A percentile compares a stretch with the other conserved stretches of the same genome.
phyloP scores from a whole-genome alignment of 176 grass and related monocot species.

The Raddia distichophylla region DNA sequence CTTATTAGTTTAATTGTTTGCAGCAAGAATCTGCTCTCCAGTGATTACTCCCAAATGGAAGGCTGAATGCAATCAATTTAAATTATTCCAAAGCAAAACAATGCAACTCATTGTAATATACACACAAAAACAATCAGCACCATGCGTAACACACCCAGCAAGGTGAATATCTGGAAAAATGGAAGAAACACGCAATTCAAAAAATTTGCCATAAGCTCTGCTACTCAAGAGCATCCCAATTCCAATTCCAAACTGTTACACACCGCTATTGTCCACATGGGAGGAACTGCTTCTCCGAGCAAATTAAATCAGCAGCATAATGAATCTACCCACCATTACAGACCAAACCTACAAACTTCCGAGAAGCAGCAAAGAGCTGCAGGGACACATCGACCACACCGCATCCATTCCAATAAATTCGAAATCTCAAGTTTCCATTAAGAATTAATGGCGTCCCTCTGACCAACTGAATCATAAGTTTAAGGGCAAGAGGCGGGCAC shows the following conservation, averaged over 20 bases:
- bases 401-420: neutral
- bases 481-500: conserved; percentile 11
- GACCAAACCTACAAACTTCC: neutral
- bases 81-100: neutral
- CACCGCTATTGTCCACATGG: neutral
- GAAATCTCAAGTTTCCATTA: neutral
- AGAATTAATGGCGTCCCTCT: neutral
- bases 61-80: neutral
- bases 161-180: neutral
- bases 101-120: conserved; percentile 1
- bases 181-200: neutral
- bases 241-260: conserved; percentile 4
- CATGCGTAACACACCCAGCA: neutral
- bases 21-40: neutral
- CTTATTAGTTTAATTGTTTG: neutral
- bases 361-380: neutral
- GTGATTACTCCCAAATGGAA: neutral
- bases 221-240: neutral
- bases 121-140: neutral
- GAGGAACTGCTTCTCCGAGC: neutral
- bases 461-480: neutral
- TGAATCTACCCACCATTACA: neutral
- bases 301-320: neutral
- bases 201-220: neutral
- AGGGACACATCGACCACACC: neutral